A percentile compares a stretch with the other conserved stretches of the same genome.
phyloP scores from a whole-genome alignment of 345 rosid species.

The Brassica nigra region DNA sequence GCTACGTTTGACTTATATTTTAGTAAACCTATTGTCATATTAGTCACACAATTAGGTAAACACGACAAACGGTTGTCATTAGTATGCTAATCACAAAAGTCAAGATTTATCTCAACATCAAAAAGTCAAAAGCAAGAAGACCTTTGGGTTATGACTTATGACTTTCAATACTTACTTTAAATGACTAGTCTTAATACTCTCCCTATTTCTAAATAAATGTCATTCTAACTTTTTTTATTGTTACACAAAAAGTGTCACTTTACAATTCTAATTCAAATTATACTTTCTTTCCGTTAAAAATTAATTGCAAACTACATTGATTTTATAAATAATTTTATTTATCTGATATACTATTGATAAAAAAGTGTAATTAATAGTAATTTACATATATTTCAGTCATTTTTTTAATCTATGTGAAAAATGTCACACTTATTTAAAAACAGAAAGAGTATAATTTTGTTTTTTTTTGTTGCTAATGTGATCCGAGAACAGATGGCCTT shows the following conservation, averaged over 20 bases:
- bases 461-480: neutral
- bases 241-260: no score
- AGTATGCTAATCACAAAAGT: neutral
- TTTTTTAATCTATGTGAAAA: no score
- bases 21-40: slow-evolving; percentile 5
- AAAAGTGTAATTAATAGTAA: no score
- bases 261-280: no score
- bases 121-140: neutral
- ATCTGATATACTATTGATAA: no score
- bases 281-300: no score
- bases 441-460: neutral
- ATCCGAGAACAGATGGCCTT: slow-evolving; percentile 18
- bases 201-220: no score
- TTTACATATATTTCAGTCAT: no score
- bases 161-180: slow-evolving; percentile 3
- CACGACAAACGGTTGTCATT: neutral
- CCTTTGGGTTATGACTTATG: neutral
- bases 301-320: no score
- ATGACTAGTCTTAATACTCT: neutral
- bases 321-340: no score
- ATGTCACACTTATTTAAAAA: no score
- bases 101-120: neutral
- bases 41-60: slow-evolving; percentile 27
- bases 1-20: slow-evolving; percentile 10
- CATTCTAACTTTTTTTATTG: no score